phyloP scores from a whole-genome alignment of 345 rosid genomes.

The Erucastrum elatum region DNA sequence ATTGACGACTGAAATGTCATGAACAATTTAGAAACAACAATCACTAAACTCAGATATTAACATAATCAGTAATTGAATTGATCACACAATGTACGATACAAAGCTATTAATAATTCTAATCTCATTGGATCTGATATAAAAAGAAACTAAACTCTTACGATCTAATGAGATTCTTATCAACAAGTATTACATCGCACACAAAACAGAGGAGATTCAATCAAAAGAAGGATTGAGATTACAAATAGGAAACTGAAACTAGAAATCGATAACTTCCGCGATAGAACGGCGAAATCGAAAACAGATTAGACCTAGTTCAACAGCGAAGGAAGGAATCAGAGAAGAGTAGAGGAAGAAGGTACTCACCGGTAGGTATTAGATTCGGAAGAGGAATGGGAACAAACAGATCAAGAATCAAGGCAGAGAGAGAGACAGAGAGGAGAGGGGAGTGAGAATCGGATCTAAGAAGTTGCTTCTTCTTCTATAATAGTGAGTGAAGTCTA shows the following conservation, averaged over 20 bases:
- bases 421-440: background rate
- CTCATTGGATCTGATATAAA: constrained; percentile 10
- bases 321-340: background rate
- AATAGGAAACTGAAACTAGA: background rate
- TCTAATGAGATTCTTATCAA: background rate
- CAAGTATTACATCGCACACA: background rate
- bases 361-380: constrained; percentile 17
- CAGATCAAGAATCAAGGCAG: constrained; percentile 15
- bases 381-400: background rate
- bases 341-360: background rate
- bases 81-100: background rate
- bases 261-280: background rate
- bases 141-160: background rate
- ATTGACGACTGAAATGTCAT: no score
- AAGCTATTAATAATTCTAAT: background rate
- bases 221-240: background rate
- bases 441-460: constrained; percentile 33
- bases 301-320: background rate
- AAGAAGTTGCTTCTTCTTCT: constrained; percentile 1
- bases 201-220: background rate
- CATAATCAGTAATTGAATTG: background rate
- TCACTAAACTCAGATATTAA: background rate
- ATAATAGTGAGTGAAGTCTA: background rate
- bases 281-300: background rate
- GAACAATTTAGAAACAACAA: no score